phyloP scores from a whole-genome alignment of 2,329 filamentous ascomycete species.

The Verticillium nubilum region DNA sequence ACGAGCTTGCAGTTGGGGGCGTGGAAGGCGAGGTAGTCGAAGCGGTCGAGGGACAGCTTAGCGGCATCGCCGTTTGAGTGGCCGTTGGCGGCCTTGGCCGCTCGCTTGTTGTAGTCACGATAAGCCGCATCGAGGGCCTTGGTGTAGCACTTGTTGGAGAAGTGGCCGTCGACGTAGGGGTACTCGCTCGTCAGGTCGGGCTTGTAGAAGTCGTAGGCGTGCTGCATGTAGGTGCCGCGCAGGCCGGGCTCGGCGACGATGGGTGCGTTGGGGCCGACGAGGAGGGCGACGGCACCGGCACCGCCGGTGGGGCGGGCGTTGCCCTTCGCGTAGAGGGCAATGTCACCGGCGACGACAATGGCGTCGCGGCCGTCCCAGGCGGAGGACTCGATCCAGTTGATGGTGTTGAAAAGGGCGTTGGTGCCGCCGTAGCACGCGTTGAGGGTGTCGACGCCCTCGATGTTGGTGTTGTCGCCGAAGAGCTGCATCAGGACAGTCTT shows the following conservation, averaged over 20 bases:
- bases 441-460: conserved; percentile 77
- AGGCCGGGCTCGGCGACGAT: conserved; percentile 73
- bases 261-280: conserved; percentile 73
- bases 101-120: conserved; percentile 72
- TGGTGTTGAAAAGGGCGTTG: conserved; percentile 75
- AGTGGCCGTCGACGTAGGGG: conserved; percentile 79
- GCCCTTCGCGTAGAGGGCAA: conserved; percentile 81
- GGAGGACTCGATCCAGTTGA: conserved; percentile 85
- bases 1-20: conserved; percentile 84
- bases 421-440: conserved; percentile 86
- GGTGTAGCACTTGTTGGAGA: conserved; percentile 76
- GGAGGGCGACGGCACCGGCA: conserved; percentile 72
- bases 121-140: conserved; percentile 77
- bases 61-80: conserved; percentile 41
- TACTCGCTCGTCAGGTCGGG: conserved; percentile 83
- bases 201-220: conserved; percentile 90
- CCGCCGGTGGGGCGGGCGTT: conserved; percentile 76
- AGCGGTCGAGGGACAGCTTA: conserved; percentile 69
- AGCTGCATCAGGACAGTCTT: conserved; percentile 87
- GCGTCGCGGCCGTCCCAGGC: conserved; percentile 80
- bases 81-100: conserved; percentile 55
- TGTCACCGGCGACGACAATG: conserved; percentile 75
- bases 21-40: conserved; percentile 81
- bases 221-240: conserved; percentile 74
- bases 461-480: conserved; percentile 76